These are phyloP conservation scores for Alternaria viburni DNA, from an alignment of 2,329 filamentous ascomycete species.

Conservation along the genomic window DNA sequence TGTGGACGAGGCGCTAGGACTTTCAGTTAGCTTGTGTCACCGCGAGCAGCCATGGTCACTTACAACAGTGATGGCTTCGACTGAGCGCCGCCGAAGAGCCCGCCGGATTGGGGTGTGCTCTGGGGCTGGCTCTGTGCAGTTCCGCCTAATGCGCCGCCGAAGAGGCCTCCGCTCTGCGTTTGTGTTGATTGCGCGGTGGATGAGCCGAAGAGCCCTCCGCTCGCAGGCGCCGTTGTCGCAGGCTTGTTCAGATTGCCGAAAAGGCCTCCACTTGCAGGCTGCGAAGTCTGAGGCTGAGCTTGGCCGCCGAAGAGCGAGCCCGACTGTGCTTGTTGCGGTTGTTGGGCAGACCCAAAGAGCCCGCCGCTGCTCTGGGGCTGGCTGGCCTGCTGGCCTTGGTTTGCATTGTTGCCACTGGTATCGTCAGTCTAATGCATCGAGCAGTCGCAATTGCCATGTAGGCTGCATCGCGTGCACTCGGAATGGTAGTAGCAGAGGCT, in stretches of 20 bases:
- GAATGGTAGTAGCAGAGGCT: not conserved
- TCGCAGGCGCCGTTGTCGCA: conserved; percentile 30
- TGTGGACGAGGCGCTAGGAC: conserved; percentile 42
- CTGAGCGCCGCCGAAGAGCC: conserved; percentile 42
- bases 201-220: conserved; percentile 45
- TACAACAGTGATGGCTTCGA: conserved; percentile 49
- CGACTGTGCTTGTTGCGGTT: conserved; percentile 34
- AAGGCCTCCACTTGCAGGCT: conserved; percentile 38
- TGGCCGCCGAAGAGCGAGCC: conserved; percentile 33
- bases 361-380: conserved; percentile 37
- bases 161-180: conserved; percentile 37
- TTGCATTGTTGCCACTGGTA: conserved; percentile 39
- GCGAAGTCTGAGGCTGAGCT: conserved; percentile 18
- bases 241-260: conserved; percentile 48
- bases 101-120: conserved; percentile 34
- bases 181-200: conserved; percentile 36
- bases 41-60: conserved; percentile 18
- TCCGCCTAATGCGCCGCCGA: conserved; percentile 43
- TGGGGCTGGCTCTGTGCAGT: conserved; percentile 34
- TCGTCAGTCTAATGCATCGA: conserved; percentile 26
- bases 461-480: not conserved
- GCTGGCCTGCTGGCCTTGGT: conserved; percentile 34
- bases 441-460: not conserved
- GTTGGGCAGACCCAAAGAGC: conserved; percentile 33
- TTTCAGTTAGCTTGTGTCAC: conserved; percentile 37